These are phyloP conservation scores for Hericium alpestre DNA, from an alignment of 768 basidiomycete species.

Conservation along the genomic window DNA sequence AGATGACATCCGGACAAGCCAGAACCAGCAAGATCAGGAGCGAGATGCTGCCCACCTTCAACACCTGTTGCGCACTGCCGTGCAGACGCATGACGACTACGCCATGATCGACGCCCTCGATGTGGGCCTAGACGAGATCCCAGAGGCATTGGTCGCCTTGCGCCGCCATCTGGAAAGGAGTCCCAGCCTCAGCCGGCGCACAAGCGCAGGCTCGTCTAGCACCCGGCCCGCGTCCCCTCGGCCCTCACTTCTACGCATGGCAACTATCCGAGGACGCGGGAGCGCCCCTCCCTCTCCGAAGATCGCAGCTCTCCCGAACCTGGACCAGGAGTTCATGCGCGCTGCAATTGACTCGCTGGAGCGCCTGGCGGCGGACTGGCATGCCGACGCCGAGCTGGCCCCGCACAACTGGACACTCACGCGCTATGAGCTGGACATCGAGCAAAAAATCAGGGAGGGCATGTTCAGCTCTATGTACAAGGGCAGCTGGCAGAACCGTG, in stretches of 20 bases:
- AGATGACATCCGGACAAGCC: conserved; percentile 21
- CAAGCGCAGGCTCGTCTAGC: no score
- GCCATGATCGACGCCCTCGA: conserved; percentile 55
- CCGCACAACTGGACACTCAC: conserved; percentile 70
- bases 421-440: conserved; percentile 67
- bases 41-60: conserved; percentile 47
- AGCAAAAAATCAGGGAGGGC: conserved; percentile 57
- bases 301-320: conserved; percentile 37
- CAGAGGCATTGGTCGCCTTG: conserved; percentile 45
- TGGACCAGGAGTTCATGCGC: conserved; percentile 63
- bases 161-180: not conserved
- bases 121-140: conserved; percentile 56
- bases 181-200: not conserved
- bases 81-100: conserved; percentile 48
- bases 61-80: conserved; percentile 45
- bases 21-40: conserved; percentile 37
- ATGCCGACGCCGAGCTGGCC: conserved; percentile 20
- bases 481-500: conserved; percentile 58
- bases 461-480: conserved; percentile 70
- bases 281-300: not conserved
- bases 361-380: conserved; percentile 36
- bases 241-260: not conserved
- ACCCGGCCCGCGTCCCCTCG: not conserved
- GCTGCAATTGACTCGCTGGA: conserved; percentile 60
- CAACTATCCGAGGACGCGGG: not conserved